Conservation (phyloP, 176 grass and related monocot genomes). For the Phragmites australis region DNA sequence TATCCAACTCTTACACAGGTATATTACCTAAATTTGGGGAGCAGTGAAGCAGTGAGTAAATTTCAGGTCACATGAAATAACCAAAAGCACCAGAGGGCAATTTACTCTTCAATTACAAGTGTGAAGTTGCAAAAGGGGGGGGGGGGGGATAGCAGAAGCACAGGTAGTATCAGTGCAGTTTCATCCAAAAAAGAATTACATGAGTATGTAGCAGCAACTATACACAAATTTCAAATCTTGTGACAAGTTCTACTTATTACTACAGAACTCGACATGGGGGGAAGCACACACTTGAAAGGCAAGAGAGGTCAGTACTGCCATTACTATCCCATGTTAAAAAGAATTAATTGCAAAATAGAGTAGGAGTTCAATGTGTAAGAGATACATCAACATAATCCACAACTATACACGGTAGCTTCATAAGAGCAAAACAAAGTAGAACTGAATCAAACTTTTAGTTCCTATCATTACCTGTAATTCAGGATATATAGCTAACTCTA, state of each 20-base stretch:
- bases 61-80: neutral
- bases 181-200: neutral
- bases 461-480: slow-evolving; percentile 57
- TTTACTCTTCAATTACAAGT: slow-evolving; percentile 4
- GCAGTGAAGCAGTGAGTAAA: neutral
- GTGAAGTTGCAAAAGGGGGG: neutral
- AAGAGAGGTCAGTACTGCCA: neutral
- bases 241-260: neutral
- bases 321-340: slow-evolving; percentile 20
- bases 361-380: neutral
- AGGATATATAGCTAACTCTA: slow-evolving; percentile 84
- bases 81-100: neutral
- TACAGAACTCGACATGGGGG: neutral
- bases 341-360: neutral
- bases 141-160: neutral
- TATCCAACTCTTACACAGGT: neutral
- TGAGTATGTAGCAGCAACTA: neutral
- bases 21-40: neutral
- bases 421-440: neutral
- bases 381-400: neutral
- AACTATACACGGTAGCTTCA: neutral
- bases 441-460: neutral
- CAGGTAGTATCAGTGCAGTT: neutral
- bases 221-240: slow-evolving; percentile 1
- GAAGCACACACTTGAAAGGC: neutral